Evolutionary conservation across 768 basidiomycete genomes (phyloP), one percentile per base, ranked within the genome.

Genomic region (Macrolepiota dolichaula): DNA sequence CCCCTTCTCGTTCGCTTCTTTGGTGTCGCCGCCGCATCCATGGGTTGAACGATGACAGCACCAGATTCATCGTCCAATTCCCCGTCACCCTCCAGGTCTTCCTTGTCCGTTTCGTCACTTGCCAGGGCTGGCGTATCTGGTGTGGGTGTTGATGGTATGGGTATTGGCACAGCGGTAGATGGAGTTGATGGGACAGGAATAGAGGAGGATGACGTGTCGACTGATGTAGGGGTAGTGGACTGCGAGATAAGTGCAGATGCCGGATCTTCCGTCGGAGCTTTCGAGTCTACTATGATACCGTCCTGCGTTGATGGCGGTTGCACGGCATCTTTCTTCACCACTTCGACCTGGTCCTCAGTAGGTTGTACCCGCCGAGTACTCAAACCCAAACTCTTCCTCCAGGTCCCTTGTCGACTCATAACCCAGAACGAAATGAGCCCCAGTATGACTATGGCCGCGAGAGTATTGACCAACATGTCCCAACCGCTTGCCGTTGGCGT

Each of bases 21-120:
- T 0, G 81, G 79, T 1, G 75, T 75, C 0, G 70, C 69, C 2
- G 63, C 66, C 24, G 72, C 73, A 6, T 50, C 49, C 25, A 6
- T 15, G 29, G 17, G n/a, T 2, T 32, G 29, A 7, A 19, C 15
- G n/a, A 27, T 66, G n/a, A 71, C 74, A 6, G 59, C 68, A 4
- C 70, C 73, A 0, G 54, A 67, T 22, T 74, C 75, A 10, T 64
- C 68, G 3, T 64, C 63, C 10, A 68, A 7, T 32, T 32, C 29
- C 29, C 29, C 29, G 29, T 32, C 71, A 1, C 49, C 57, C 2
- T 59, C 57, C 24, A 51, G 11, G n/a, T 65, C 70, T 50, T 84
- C 85, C 65, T 81, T 85, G 59, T 85, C 85, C 38, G 84, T 83
- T 11, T 85, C 87, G n/a, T 85, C 87, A 1, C 71, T 78, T 53